Conservation (phyloP, 495 filamentous ascomycete genomes). For the Friedmanniomyces simplex region DNA sequence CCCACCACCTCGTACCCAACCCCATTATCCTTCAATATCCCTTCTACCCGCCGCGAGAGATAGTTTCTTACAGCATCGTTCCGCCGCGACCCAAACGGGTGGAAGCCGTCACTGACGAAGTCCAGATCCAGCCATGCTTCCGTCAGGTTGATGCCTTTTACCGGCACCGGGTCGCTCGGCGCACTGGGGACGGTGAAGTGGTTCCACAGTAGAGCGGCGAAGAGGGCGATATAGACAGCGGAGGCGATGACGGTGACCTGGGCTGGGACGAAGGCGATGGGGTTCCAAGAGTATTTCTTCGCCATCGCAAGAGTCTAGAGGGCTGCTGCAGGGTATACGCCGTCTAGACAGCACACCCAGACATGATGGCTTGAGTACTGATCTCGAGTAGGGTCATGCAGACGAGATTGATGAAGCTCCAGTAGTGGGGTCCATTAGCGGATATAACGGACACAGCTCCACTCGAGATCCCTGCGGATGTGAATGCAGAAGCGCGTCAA, state of each 20-base stretch:
- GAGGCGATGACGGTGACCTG: slow-evolving; percentile 33
- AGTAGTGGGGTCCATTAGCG: too few species aligned
- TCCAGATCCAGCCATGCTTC: slow-evolving; percentile 83
- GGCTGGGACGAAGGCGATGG: slow-evolving; percentile 46
- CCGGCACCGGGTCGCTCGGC: slow-evolving; percentile 43
- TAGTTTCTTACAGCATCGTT: slow-evolving; percentile 75
- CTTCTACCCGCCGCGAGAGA: slow-evolving; percentile 59
- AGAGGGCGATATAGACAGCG: slow-evolving; percentile 31
- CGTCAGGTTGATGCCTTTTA: slow-evolving; percentile 59
- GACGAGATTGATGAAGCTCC: too few species aligned
- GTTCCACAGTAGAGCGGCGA: slow-evolving; percentile 48
- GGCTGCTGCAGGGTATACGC: too few species aligned
- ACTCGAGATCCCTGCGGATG: too few species aligned
- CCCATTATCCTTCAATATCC: slow-evolving; percentile 52
- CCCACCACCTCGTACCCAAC: slow-evolving; percentile 22
- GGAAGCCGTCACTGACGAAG: slow-evolving; percentile 60
- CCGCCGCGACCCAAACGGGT: slow-evolving; percentile 74
- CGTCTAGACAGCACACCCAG: too few species aligned
- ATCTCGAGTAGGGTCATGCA: too few species aligned
- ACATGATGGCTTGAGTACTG: too few species aligned
- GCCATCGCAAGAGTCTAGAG: slow-evolving; percentile 9
- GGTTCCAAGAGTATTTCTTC: slow-evolving; percentile 33
- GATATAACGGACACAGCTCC: too few species aligned
- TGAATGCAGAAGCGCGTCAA: too few species aligned
- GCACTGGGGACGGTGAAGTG: slow-evolving; percentile 64